A percentile compares a stretch with the other conserved stretches of the same genome.
phyloP scores from a whole-genome alignment of 2,329 filamentous ascomycete genomes.

The Beauveria australis region DNA sequence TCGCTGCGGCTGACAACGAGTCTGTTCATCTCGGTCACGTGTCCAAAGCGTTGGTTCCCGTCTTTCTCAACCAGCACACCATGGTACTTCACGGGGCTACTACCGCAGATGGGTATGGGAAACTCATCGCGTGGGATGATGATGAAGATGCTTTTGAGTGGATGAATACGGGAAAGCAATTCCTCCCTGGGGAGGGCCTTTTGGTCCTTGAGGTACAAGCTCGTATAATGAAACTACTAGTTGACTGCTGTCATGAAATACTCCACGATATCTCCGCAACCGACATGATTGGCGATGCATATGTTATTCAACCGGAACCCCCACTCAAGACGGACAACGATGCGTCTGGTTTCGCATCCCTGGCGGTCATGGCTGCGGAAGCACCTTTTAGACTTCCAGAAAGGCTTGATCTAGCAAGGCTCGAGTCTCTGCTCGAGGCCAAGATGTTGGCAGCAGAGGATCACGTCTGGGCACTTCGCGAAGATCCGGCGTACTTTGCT shows the following conservation, averaged over 20 bases:
- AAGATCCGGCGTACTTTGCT: slow-evolving; percentile 51
- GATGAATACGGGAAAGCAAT: slow-evolving; percentile 27
- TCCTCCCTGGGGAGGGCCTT: slow-evolving; percentile 38
- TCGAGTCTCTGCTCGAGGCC: slow-evolving; percentile 36
- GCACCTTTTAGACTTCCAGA: slow-evolving; percentile 44
- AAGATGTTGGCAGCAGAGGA: slow-evolving; percentile 37
- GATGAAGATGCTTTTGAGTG: slow-evolving; percentile 29
- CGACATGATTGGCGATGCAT: slow-evolving; percentile 19
- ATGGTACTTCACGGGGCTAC: slow-evolving; percentile 27
- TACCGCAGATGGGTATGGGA: slow-evolving; percentile 26
- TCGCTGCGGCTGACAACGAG: slow-evolving; percentile 37
- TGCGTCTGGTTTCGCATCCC: slow-evolving; percentile 25
- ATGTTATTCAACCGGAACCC: slow-evolving; percentile 31
- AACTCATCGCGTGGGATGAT: slow-evolving; percentile 25
- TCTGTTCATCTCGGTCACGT: slow-evolving; percentile 23
- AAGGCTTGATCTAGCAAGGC: slow-evolving; percentile 34
- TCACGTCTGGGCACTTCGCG: slow-evolving; percentile 45
- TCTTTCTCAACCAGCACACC: slow-evolving; percentile 23
- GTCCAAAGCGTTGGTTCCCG: slow-evolving; percentile 17
- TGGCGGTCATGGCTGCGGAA: slow-evolving; percentile 36
- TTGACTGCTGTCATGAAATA: slow-evolving; percentile 36
- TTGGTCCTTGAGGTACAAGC: slow-evolving; percentile 43
- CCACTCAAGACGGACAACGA: slow-evolving; percentile 21
- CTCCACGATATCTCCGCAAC: slow-evolving; percentile 40
- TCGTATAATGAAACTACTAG: slow-evolving; percentile 37